Conservation (phyloP, 2,329 filamentous ascomycete genomes). For the Tolypocladium ophioglossoides region DNA sequence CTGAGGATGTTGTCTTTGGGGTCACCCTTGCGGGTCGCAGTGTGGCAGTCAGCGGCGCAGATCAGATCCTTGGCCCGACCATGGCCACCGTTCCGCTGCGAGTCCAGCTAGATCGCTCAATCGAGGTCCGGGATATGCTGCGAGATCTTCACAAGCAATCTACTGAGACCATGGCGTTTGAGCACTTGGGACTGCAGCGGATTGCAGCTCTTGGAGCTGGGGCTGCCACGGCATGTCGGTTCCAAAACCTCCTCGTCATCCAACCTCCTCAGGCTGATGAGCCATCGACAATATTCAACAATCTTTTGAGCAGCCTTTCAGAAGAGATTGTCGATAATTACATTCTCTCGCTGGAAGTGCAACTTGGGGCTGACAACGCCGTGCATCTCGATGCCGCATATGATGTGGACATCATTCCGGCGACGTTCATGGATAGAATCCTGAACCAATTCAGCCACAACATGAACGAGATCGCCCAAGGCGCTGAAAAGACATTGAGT, state of each 20-base stretch:
- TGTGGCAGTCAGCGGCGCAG: conserved; percentile 9
- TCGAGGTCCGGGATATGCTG: conserved; percentile 4
- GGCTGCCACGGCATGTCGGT: conserved; percentile 9
- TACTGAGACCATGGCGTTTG: conserved; percentile 8
- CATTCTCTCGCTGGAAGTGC: neutral
- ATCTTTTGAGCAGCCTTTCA: neutral
- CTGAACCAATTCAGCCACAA: conserved; percentile 1
- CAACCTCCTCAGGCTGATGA: conserved; percentile 6
- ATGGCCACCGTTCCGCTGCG: conserved; percentile 32
- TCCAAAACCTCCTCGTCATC: conserved; percentile 18
- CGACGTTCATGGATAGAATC: neutral
- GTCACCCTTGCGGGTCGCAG: conserved; percentile 30
- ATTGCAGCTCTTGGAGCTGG: conserved; percentile 9
- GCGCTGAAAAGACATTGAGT: neutral
- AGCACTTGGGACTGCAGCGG: conserved; percentile 10
- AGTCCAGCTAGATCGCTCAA: conserved; percentile 19
- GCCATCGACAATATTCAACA: neutral
- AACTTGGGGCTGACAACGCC: neutral
- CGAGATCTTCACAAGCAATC: conserved; percentile 6
- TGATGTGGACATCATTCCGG: neutral
- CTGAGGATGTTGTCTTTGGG: conserved; percentile 29
- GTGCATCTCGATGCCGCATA: neutral
- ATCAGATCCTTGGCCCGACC: conserved; percentile 15
- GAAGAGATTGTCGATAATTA: conserved; percentile 2
- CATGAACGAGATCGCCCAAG: neutral